These are phyloP conservation scores for Yamadazyma aaseri DNA, from an alignment of 1,139 yeast species.

Conservation along the genomic window DNA sequence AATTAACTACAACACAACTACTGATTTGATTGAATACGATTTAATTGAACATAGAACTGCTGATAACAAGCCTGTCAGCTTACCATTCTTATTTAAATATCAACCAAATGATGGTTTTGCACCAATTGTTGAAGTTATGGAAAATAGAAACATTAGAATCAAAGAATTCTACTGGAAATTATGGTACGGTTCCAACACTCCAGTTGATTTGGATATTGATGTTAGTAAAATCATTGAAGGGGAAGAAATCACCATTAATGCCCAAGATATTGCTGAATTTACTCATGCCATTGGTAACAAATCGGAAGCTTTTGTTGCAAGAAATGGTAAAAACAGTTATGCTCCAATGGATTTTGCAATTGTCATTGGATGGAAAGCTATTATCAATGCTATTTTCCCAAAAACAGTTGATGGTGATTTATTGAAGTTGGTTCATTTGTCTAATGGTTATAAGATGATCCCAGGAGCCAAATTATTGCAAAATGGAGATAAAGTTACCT, in stretches of 20 bases:
- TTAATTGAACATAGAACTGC: constrained; percentile 89
- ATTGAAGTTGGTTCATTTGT: constrained; percentile 87
- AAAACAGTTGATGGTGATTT: constrained; percentile 94
- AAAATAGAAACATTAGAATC: constrained; percentile 87
- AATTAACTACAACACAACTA: constrained; percentile 45
- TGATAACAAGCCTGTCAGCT: constrained; percentile 68
- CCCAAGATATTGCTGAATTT: constrained; percentile 82
- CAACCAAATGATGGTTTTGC: constrained; percentile 89
- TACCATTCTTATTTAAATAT: constrained; percentile 77
- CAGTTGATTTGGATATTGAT: constrained; percentile 63
- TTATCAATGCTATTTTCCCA: constrained; percentile 96
- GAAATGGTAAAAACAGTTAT: constrained; percentile 78
- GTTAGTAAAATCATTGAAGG: constrained; percentile 72
- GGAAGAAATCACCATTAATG: constrained; percentile 66
- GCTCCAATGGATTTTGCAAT: constrained; percentile 99
- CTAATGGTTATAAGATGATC: constrained; percentile 91
- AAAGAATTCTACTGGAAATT: constrained; percentile 96
- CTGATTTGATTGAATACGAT: constrained; percentile 58
- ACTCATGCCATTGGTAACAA: constrained; percentile 97
- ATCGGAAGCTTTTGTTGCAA: constrained; percentile 90
- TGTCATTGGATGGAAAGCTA: constrained; percentile 97
- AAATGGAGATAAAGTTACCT: constrained; percentile 81
- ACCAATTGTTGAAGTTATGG: constrained; percentile 88
- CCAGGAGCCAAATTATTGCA: constrained; percentile 90
- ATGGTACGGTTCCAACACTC: constrained; percentile 78